Base-by-base conservation (phyloP, 2,329 filamentous ascomycete species). In the Coniochaeta hoffmannii region DNA sequence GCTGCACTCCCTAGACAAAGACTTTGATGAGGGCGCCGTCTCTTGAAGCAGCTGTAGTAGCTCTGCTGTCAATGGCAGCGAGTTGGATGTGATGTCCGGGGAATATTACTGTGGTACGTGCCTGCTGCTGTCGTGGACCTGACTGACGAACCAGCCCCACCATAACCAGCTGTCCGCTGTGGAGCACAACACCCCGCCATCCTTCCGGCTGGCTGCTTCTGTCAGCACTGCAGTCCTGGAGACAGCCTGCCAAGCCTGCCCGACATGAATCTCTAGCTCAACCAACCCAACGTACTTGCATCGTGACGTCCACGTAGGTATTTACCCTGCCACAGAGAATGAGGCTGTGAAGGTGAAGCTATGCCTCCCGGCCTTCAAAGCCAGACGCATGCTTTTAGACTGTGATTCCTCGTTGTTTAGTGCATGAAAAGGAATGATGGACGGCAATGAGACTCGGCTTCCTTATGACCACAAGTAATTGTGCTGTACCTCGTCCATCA, bases 31-130 rank as follows among this genome's bases (percentile, higher is more conserved):
- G n/a, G 22, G 31, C n/a, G 49, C 10, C 14, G 22, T 46, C 35
- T 57, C 32, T 53, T 53, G 49, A 19, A 50, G 57, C 41, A 56
- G 57, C 55, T 58, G 57, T 56, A 54, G 54, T 14, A 53, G 41
- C 26, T 41, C 53, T 54, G 55, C 34, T 53, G 36, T 35, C 30
- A 38, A 55, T 28, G 38, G 19, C 49, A 51, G 41, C 10, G 24
- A 19, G 14, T 26, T 4, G 38, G 41, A 46, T 31, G 49, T 51
- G 49, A 51, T 28, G 49, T 34, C 32, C 15, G 49, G 49, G 26
- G 26, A 34, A 19, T 31, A 51, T 30, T 50, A 50, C n/a, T n/a
- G n/a, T n/a, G n/a, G n/a, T n/a, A n/a, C 46, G 46, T 50, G 46
- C 49, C 49, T 51, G 49, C 49, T 51, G 36, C 36, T n/a, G n/a